Evolutionary conservation across 73 alveolate species (phyloP).

Genomic region (Paramecium bursaria): DNA sequence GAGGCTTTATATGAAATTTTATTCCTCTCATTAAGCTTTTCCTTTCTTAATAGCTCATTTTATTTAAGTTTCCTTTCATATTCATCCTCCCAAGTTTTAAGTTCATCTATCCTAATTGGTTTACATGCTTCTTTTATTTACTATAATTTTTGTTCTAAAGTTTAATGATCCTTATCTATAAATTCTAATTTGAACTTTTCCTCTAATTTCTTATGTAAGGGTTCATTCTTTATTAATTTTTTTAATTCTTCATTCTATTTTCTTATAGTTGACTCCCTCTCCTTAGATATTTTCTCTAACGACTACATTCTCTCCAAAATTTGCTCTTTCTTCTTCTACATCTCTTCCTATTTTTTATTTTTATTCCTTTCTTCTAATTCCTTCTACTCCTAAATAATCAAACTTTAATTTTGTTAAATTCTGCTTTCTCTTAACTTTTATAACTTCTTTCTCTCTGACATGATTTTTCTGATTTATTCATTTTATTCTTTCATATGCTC

Average conservation of each 20-base stretch:
- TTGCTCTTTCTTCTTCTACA: slow-evolving; percentile 3
- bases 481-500: slow-evolving; percentile 26
- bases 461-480: not conserved
- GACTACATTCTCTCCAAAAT: not conserved
- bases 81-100: slow-evolving; percentile 31
- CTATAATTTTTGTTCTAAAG: not conserved
- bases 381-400: slow-evolving; percentile 20
- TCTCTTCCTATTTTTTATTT: not conserved
- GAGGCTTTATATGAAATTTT: slow-evolving; percentile 8
- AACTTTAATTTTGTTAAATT: slow-evolving; percentile 3
- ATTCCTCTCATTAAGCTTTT: not conserved
- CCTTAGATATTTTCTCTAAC: slow-evolving; percentile 36
- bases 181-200: not conserved
- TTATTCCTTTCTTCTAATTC: not conserved
- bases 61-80: slow-evolving; percentile 19
- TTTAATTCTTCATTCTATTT: slow-evolving; percentile 10
- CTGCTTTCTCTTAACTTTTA: slow-evolving; percentile 15
- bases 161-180: not conserved
- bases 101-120: slow-evolving; percentile 29
- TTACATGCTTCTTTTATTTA: slow-evolving; percentile 19
- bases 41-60: not conserved
- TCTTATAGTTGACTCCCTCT: not conserved
- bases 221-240: not conserved
- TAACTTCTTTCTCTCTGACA: slow-evolving; percentile 29
- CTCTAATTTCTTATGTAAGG: slow-evolving; percentile 34